Percentiles rank a stretch among this genome's conserved stretches.
Conservation (phyloP, 352 stramenopile genomes). For the Globisporangium ultimum region DNA sequence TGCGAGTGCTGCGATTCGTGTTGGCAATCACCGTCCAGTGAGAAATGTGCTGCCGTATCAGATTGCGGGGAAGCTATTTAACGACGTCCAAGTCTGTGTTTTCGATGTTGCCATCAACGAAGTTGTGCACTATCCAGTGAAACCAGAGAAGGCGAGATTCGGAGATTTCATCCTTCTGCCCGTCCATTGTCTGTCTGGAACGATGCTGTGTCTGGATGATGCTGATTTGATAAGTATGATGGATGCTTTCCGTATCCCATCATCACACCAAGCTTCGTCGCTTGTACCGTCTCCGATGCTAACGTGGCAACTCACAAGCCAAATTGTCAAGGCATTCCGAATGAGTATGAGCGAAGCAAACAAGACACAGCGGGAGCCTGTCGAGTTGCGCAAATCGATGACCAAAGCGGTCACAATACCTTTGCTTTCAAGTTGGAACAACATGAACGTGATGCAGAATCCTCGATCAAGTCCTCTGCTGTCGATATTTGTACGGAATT, state of each 20-base stretch:
- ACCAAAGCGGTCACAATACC: conserved; percentile 18
- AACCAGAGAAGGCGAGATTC: conserved; percentile 17
- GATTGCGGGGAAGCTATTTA: conserved; percentile 16
- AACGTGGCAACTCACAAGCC: conserved; percentile 52
- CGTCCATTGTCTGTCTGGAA: conserved; percentile 34
- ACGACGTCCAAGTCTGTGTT: conserved; percentile 40
- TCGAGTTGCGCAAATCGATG: not conserved
- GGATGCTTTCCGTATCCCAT: conserved; percentile 13
- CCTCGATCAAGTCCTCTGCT: conserved; percentile 28
- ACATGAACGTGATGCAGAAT: conserved; percentile 11
- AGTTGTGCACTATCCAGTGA: conserved; percentile 16
- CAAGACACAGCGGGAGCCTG: not conserved
- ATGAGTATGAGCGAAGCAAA: not conserved
- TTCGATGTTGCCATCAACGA: conserved; percentile 31
- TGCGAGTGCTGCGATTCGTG: conserved; percentile 25
- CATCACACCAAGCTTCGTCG: not conserved
- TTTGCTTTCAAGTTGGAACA: conserved; percentile 27
- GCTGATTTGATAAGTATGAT: conserved; percentile 31
- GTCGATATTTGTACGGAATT: conserved; percentile 46
- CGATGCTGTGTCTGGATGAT: conserved; percentile 48
- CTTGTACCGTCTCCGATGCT: conserved; percentile 35
- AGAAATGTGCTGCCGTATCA: conserved; percentile 12
- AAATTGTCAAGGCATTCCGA: conserved; percentile 39
- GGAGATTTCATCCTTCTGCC: conserved; percentile 38
- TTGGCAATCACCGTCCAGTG: conserved; percentile 38